Evolutionary conservation across 1,284 basidiomycete species (phyloP).

Genomic region (Boletus semigastroideus): DNA sequence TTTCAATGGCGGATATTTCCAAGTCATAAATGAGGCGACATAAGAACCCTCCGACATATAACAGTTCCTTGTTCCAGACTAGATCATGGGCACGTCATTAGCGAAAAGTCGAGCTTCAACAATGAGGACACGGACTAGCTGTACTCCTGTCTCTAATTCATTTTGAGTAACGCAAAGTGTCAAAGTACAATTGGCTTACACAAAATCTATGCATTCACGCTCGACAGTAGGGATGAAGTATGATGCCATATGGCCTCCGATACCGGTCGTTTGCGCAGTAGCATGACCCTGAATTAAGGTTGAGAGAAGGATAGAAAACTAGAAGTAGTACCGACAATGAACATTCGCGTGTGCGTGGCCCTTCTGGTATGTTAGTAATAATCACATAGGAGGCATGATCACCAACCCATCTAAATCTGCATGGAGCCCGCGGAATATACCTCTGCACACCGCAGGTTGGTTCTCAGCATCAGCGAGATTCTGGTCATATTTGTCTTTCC

Average conservation of each 20-base stretch:
- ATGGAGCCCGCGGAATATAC: slow-evolving; percentile 72
- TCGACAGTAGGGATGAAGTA: slow-evolving; percentile 97
- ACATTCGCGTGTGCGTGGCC: neutral
- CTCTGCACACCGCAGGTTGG: slow-evolving; percentile 55
- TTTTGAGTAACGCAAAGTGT: neutral
- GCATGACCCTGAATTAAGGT: neutral
- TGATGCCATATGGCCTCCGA: neutral
- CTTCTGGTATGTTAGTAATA: neutral
- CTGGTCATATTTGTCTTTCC: slow-evolving; percentile 81
- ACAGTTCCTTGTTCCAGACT: slow-evolving; percentile 89
- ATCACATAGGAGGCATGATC: neutral
- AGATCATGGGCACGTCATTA: neutral
- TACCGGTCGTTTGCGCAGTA: slow-evolving; percentile 80
- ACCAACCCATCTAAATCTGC: slow-evolving; percentile 68
- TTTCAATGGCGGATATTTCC: slow-evolving; percentile 65
- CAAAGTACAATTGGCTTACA: neutral
- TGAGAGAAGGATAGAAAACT: neutral
- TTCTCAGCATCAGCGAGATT: slow-evolving; percentile 65
- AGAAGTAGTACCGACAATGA: neutral
- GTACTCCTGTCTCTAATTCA: neutral
- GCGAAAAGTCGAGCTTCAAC: too few species aligned
- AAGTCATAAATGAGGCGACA: slow-evolving; percentile 85
- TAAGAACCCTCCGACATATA: slow-evolving; percentile 83
- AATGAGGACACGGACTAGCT: neutral
- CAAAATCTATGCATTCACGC: slow-evolving; percentile 89